Evolutionary conservation across 345 rosid genomes (phyloP).

Genomic region (Linum lewisii): DNA sequence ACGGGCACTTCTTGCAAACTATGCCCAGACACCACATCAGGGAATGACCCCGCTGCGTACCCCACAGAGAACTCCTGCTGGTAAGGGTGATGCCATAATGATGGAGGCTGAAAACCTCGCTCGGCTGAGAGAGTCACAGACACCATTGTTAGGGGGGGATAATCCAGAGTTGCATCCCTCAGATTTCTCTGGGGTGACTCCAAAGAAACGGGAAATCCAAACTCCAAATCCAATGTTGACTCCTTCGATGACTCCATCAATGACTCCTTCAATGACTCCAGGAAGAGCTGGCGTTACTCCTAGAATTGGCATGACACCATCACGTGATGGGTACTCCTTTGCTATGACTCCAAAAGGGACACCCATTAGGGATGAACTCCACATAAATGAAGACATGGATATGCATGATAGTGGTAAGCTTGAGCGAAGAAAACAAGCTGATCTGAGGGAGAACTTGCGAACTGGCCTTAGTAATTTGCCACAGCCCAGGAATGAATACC

Average conservation of each 20-base stretch:
- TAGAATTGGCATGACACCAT: slow-evolving; percentile 85
- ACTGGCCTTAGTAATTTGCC: slow-evolving; percentile 81
- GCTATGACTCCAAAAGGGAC: slow-evolving; percentile 88
- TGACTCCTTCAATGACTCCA: slow-evolving; percentile 44
- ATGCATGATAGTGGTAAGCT: slow-evolving; percentile 60
- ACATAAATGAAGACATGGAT: slow-evolving; percentile 88
- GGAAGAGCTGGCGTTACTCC: slow-evolving; percentile 75
- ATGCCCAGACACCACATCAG: slow-evolving; percentile 73
- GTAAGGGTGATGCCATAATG: slow-evolving; percentile 95
- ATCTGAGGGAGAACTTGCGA: slow-evolving; percentile 60
- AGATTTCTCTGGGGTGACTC: slow-evolving; percentile 98
- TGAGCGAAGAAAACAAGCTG: slow-evolving; percentile 73
- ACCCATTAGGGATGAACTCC: slow-evolving; percentile 95
- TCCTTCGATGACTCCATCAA: slow-evolving; percentile 33
- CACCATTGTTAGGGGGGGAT: slow-evolving; percentile 93
- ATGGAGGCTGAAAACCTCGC: slow-evolving; percentile 99
- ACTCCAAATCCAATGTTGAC: slow-evolving; percentile 92
- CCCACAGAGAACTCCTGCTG: slow-evolving; percentile 94
- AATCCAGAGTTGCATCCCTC: slow-evolving; percentile 99
- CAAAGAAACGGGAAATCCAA: slow-evolving; percentile 72
- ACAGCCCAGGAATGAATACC: slow-evolving; percentile 91
- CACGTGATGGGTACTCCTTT: slow-evolving; percentile 74
- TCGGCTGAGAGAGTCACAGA: slow-evolving; percentile 93
- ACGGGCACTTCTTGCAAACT: slow-evolving; percentile 86
- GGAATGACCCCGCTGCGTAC: slow-evolving; percentile 90